phyloP scores from a whole-genome alignment of 352 stramenopile genomes.

The Phytophthora nicotianae region DNA sequence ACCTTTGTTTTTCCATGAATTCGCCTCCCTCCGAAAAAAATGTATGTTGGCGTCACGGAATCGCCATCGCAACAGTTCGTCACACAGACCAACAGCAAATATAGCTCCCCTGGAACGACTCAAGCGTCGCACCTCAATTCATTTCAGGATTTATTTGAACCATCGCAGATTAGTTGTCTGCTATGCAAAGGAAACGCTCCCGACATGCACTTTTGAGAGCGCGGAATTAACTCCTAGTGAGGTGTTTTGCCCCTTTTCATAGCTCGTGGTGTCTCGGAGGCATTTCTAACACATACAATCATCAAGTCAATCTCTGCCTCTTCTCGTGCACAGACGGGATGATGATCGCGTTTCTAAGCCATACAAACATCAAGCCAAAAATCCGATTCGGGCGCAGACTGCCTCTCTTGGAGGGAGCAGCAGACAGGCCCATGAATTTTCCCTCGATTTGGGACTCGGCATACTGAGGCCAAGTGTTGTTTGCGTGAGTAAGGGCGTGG shows the following conservation, averaged over 20 bases:
- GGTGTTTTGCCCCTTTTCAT: not conserved
- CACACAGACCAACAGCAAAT: too few species aligned
- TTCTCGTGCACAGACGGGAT: not conserved
- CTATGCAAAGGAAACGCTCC: too few species aligned
- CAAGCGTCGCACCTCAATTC: too few species aligned
- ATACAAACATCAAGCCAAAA: constrained; percentile 32
- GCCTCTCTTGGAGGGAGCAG: constrained; percentile 35
- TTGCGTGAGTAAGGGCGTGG: constrained; percentile 27
- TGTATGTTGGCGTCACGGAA: too few species aligned
- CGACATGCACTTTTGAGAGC: too few species aligned
- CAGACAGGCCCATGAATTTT: constrained; percentile 29
- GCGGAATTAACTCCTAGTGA: too few species aligned
- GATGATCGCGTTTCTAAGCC: constrained; percentile 17
- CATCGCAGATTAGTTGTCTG: too few species aligned
- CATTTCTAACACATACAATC: constrained; percentile 10
- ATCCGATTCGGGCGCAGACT: constrained; percentile 17
- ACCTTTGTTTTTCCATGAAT: too few species aligned
- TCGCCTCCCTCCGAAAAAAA: too few species aligned
- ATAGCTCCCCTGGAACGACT: too few species aligned
- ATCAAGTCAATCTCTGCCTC: not conserved
- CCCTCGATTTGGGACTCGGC: constrained; percentile 13
- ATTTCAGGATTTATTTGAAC: too few species aligned
- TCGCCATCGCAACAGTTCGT: too few species aligned
- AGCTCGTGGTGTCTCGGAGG: not conserved
- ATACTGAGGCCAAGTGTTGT: constrained; percentile 19